Conservation (phyloP, 2,329 filamentous ascomycete species). For the Microsporum ferrugineum region DNA sequence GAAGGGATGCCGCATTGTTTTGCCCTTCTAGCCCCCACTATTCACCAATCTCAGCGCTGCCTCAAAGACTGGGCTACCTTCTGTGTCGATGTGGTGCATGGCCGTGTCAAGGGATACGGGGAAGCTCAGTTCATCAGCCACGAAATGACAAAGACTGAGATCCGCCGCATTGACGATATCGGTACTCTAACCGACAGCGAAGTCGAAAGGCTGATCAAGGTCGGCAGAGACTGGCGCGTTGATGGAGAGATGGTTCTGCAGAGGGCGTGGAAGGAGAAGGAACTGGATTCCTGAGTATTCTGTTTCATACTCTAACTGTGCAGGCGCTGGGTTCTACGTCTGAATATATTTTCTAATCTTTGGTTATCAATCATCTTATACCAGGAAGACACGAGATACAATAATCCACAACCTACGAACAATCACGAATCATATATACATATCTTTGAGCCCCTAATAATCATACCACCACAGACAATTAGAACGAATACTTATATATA, state of each 20-base stretch:
- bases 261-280: constrained; percentile 22
- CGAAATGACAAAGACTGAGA: constrained; percentile 19
- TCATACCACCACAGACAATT: neutral
- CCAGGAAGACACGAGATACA: neutral
- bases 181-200: constrained; percentile 28
- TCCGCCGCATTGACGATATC: constrained; percentile 26
- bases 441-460: neutral
- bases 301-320: neutral
- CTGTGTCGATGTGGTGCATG: constrained; percentile 25
- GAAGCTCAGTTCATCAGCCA: constrained; percentile 24
- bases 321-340: neutral
- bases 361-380: no score
- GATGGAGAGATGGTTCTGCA: constrained; percentile 27
- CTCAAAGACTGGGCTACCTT: constrained; percentile 48
- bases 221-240: constrained; percentile 23
- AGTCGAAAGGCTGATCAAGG: constrained; percentile 22
- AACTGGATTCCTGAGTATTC: neutral
- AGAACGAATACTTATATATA: neutral
- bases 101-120: constrained; percentile 17
- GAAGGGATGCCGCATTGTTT: constrained; percentile 43
- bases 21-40: constrained; percentile 43
- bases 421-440: neutral
- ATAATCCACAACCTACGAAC: neutral
- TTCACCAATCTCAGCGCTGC: constrained; percentile 41
- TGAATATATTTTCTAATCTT: neutral